Conservation (phyloP, 2,329 filamentous ascomycete species). For the Botrytis galanthina region DNA sequence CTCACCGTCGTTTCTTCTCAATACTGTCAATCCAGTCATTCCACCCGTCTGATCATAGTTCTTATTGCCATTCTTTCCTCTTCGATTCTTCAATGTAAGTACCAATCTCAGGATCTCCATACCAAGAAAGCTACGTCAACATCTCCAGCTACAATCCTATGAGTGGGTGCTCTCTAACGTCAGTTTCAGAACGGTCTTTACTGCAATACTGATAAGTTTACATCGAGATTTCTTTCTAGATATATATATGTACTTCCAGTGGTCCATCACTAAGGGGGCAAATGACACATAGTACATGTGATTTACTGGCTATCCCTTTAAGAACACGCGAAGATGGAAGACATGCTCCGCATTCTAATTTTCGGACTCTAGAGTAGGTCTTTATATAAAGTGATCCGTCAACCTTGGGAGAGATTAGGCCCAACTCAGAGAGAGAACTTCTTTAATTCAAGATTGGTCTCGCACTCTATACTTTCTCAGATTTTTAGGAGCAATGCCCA, state of each 20-base stretch:
- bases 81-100: fast-evolving
- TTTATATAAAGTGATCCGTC: neutral
- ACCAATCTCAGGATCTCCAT: too few species aligned
- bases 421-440: fast-evolving
- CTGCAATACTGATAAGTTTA: neutral
- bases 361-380: neutral
- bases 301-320: neutral
- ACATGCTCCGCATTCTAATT: neutral
- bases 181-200: neutral
- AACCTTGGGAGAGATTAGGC: neutral
- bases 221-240: neutral
- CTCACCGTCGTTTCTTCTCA: neutral
- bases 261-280: neutral
- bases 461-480: neutral
- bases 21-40: too few species aligned
- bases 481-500: neutral
- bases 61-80: fast-evolving
- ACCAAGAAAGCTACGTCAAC: too few species aligned
- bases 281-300: neutral
- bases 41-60: too few species aligned
- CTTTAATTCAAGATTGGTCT: too few species aligned
- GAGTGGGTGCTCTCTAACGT: too few species aligned
- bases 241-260: neutral
- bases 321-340: neutral
- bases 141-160: too few species aligned